These are phyloP conservation scores for Hygrocybe punicea DNA, from an alignment of 768 basidiomycete species.

Conservation along the genomic window DNA sequence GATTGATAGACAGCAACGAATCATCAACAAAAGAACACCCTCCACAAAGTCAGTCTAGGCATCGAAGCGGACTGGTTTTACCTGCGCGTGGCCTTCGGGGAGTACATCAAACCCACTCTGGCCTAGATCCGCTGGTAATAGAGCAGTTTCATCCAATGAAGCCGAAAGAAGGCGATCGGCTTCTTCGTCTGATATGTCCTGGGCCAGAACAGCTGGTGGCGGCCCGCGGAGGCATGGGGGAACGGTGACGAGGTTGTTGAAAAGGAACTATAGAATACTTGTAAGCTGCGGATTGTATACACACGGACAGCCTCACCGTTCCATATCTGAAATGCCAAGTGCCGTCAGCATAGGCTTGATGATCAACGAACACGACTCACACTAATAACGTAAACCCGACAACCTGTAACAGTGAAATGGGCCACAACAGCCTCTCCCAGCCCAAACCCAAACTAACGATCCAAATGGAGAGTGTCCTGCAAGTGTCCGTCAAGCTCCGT, in stretches of 20 bases:
- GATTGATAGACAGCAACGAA: not conserved
- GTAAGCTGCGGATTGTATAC: slow-evolving; percentile 9
- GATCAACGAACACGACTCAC: slow-evolving; percentile 48
- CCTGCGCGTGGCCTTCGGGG: slow-evolving; percentile 43
- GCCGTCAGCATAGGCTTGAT: slow-evolving; percentile 5
- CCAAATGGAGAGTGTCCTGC: slow-evolving; percentile 96
- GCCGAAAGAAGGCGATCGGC: slow-evolving; percentile 49
- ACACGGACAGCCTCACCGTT: slow-evolving; percentile 51
- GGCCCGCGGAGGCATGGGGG: slow-evolving; percentile 63
- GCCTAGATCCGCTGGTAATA: slow-evolving; percentile 76
- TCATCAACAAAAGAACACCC: not conserved
- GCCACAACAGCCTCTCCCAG: slow-evolving; percentile 84
- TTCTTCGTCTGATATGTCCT: slow-evolving; percentile 49
- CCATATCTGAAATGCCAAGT: slow-evolving; percentile 60
- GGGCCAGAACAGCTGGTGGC: slow-evolving; percentile 27
- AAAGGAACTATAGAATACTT: slow-evolving; percentile 60
- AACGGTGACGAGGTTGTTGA: slow-evolving; percentile 74
- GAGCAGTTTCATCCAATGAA: slow-evolving; percentile 76
- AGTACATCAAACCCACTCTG: slow-evolving; percentile 81
- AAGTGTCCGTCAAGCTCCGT: slow-evolving; percentile 88
- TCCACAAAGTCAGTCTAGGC: not conserved
- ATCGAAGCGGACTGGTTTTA: not conserved
- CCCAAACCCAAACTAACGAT: slow-evolving; percentile 82
- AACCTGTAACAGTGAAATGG: slow-evolving; percentile 79
- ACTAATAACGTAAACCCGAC: slow-evolving; percentile 84